phyloP scores from a whole-genome alignment of 768 basidiomycete genomes.

The Krasilnikovozyma curviuscula region DNA sequence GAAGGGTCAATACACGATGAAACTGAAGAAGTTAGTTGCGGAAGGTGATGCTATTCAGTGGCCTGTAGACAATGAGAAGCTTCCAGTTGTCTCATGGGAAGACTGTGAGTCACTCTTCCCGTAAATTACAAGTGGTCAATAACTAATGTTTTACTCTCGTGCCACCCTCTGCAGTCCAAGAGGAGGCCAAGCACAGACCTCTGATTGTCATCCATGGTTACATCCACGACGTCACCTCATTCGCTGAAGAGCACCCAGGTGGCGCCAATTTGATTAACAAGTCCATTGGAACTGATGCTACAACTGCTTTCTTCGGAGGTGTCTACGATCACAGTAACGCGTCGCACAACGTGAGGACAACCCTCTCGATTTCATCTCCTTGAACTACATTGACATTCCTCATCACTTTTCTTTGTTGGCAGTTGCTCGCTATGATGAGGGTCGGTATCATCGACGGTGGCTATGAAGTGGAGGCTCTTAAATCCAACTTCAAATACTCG shows the following conservation, averaged over 20 bases:
- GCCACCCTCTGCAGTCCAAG: constrained; percentile 35
- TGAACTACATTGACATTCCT: constrained; percentile 3
- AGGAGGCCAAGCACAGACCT: constrained; percentile 58
- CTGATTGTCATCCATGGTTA: constrained; percentile 74
- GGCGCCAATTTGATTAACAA: constrained; percentile 66
- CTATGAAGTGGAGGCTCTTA: constrained; percentile 35
- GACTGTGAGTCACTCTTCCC: constrained; percentile 38
- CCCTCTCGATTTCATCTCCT: neutral
- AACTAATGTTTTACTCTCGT: neutral
- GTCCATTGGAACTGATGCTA: constrained; percentile 75
- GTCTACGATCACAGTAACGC: constrained; percentile 75
- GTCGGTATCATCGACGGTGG: constrained; percentile 48
- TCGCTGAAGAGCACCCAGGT: constrained; percentile 81
- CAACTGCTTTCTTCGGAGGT: constrained; percentile 84
- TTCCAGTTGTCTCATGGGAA: constrained; percentile 73
- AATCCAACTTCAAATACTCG: constrained; percentile 12
- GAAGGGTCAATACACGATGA: constrained; percentile 87
- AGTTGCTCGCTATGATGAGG: constrained; percentile 60
- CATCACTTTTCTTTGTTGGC: neutral
- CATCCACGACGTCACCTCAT: constrained; percentile 71
- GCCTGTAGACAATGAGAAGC: constrained; percentile 54
- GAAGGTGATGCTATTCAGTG: constrained; percentile 57
- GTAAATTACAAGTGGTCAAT: neutral
- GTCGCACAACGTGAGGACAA: constrained; percentile 49
- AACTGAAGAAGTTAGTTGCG: constrained; percentile 65